Evolutionary conservation across 2,329 filamentous ascomycete species (phyloP).

Genomic region (Hypoxylon sp.): DNA sequence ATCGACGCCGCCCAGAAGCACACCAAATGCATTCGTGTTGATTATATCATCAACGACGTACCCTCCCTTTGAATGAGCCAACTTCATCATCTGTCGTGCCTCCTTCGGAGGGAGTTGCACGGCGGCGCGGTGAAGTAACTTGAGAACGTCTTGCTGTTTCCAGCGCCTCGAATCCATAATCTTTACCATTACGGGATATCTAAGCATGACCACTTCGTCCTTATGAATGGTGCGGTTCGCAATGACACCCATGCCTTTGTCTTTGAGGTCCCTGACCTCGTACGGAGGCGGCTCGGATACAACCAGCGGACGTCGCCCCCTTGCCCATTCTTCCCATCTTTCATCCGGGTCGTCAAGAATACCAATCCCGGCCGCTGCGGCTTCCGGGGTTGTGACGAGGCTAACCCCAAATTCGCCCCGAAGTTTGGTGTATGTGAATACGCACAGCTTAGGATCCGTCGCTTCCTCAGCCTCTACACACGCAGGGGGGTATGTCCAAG

Average conservation of each 20-base stretch:
- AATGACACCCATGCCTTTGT: slow-evolving; percentile 54
- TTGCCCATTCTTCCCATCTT: slow-evolving; percentile 39
- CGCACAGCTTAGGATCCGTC: slow-evolving; percentile 35
- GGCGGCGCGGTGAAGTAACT: slow-evolving; percentile 50
- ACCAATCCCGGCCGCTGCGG: slow-evolving; percentile 40
- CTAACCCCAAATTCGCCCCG: slow-evolving; percentile 39
- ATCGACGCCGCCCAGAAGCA: slow-evolving; percentile 43
- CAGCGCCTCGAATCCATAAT: slow-evolving; percentile 48
- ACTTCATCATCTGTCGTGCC: slow-evolving; percentile 45
- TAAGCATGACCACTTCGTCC: slow-evolving; percentile 54
- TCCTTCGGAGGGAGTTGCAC: slow-evolving; percentile 50
- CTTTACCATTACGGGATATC: slow-evolving; percentile 51
- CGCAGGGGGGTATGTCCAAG: slow-evolving; percentile 45
- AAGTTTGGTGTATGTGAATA: slow-evolving; percentile 38
- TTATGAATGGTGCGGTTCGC: slow-evolving; percentile 52
- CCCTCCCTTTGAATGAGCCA: slow-evolving; percentile 53
- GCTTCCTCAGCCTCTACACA: slow-evolving; percentile 31
- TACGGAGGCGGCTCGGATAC: slow-evolving; percentile 46
- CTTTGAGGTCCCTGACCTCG: slow-evolving; percentile 48
- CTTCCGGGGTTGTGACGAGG: slow-evolving; percentile 40
- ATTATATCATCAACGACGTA: slow-evolving; percentile 55
- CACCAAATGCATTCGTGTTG: slow-evolving; percentile 55
- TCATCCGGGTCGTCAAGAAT: slow-evolving; percentile 46
- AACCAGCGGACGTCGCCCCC: slow-evolving; percentile 22
- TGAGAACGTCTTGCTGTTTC: slow-evolving; percentile 44